Base-by-base conservation (phyloP, 257 asterid genomes). In the Nicotiana benthamiana region DNA sequence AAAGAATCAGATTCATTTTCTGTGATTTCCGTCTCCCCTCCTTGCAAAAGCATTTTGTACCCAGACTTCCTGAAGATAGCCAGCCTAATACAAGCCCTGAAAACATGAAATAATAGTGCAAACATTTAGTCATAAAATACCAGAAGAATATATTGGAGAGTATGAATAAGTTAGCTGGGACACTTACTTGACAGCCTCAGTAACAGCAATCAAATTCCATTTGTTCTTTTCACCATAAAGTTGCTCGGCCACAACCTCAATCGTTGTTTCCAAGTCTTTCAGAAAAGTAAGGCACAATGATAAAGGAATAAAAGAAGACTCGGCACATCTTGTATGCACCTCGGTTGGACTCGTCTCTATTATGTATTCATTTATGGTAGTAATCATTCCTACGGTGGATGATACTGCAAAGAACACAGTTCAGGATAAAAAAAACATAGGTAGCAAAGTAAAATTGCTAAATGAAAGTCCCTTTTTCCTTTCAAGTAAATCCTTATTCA, bases 171-270 rank as follows among this genome's bases (percentile, higher is more conserved):
- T 68, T 43, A 46, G 22, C 13, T 46, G 60, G 60, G 60, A 51
- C 26, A 30, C 84, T 83, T 90, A 94, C 99, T 96, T 96, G 88
- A 83, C 85, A 64, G 89, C 92, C 86, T 96, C 99, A 56, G 92
- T 89, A 75, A 87, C 26, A 76, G 97, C 97, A 81, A 96, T 87
- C 85, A 91, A 88, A 85, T 89, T 90, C 99, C 99, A 96, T 89
- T 94, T 96, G 83, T 85, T 91, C 27, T 91, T 97, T 80, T 92
- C 97, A 20, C 99, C 99, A 72, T 84, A 90, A 43, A 84, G 82
- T 70, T 92, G 97, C 72, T 90, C 93, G 12, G 97, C 99, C 51
- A 84, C 94, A 87, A 96, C 99, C 89, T 96, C 98, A 80, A 96
- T 92, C 48, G 93, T 87, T 74, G 98, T 94, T 85, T 96, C 99